phyloP scores from a whole-genome alignment of 768 basidiomycete genomes.

The Mycena venus region DNA sequence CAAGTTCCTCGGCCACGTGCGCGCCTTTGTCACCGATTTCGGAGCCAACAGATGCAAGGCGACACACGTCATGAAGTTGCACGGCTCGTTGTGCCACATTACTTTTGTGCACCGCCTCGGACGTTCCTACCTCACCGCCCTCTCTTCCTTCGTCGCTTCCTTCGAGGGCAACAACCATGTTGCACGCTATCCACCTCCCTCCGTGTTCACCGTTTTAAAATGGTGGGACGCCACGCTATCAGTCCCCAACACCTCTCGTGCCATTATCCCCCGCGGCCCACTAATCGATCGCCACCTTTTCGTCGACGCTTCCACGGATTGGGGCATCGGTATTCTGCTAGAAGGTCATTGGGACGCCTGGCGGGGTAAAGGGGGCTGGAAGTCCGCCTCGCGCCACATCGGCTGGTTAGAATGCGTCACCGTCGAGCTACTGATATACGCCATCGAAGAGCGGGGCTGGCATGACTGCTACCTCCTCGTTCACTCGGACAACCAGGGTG shows the following conservation, averaged over 20 bases:
- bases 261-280: background rate
- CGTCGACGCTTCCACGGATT: slow-evolving; percentile 41
- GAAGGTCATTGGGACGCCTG: slow-evolving; percentile 35
- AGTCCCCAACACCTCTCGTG: background rate
- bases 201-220: background rate
- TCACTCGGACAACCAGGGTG: slow-evolving; percentile 28
- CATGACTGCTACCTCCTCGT: slow-evolving; percentile 16
- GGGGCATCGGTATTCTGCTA: slow-evolving; percentile 41
- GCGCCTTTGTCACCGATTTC: background rate
- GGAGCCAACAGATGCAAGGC: no score
- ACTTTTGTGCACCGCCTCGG: slow-evolving; percentile 1
- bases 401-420: slow-evolving; percentile 42
- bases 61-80: background rate
- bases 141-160: background rate
- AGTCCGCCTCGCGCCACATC: slow-evolving; percentile 30
- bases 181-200: background rate
- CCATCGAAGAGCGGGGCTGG: slow-evolving; percentile 24
- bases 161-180: background rate
- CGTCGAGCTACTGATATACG: slow-evolving; percentile 1
- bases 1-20: slow-evolving; percentile 22
- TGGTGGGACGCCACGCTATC: background rate
- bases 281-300: background rate
- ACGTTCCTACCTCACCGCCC: background rate
- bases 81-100: slow-evolving; percentile 16
- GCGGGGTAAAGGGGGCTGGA: slow-evolving; percentile 26